phyloP scores from a whole-genome alignment of 345 rosid genomes.

The Mercurialis annua region DNA sequence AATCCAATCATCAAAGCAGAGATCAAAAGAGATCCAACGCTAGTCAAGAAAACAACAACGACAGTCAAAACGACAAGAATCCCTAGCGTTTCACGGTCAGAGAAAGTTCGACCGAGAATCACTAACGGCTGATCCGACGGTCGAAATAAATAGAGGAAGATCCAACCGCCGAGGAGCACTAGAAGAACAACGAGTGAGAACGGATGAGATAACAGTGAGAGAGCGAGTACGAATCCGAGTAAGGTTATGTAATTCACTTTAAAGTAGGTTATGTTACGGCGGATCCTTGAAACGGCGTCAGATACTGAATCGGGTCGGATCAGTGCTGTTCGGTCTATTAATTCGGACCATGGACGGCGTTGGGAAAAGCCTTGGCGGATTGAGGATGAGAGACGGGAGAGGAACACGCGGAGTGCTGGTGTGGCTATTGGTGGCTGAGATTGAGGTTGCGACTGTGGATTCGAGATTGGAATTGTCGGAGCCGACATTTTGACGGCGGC shows the following conservation, averaged over 20 bases:
- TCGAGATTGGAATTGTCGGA: constrained; percentile 55
- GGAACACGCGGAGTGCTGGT: constrained; percentile 66
- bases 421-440: constrained; percentile 69
- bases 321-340: constrained; percentile 58
- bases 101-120: constrained; percentile 62
- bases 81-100: constrained; percentile 71
- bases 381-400: constrained; percentile 65
- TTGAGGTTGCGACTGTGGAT: constrained; percentile 29
- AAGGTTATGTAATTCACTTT: constrained; percentile 67
- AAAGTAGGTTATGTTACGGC: constrained; percentile 57
- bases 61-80: constrained; percentile 48
- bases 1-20: constrained; percentile 65
- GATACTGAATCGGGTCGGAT: constrained; percentile 57
- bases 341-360: constrained; percentile 80
- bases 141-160: constrained; percentile 65
- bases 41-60: constrained; percentile 69
- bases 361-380: constrained; percentile 69
- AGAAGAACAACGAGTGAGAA: constrained; percentile 70
- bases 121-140: constrained; percentile 74
- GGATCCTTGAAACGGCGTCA: constrained; percentile 71
- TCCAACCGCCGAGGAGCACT: constrained; percentile 57
- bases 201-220: constrained; percentile 71
- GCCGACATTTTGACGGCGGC: constrained; percentile 45
- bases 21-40: constrained; percentile 69
- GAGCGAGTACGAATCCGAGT: constrained; percentile 54